Percentiles rank a stretch among this genome's conserved stretches.
These are phyloP conservation scores for Zymoseptoria pseudotritici DNA, from an alignment of 2,329 filamentous ascomycete genomes.

Conservation along the genomic window DNA sequence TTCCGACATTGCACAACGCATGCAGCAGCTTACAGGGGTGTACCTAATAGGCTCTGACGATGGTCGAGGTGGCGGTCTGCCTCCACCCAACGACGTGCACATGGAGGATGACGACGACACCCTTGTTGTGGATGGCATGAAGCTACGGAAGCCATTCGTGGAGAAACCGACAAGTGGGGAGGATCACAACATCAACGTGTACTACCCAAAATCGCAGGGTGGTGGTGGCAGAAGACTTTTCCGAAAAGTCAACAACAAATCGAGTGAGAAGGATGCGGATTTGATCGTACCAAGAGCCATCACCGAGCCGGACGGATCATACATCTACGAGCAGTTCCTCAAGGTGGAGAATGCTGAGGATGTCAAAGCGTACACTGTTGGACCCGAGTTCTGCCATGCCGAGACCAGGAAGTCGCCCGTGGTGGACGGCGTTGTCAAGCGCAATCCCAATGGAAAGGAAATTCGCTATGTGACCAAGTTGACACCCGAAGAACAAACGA, in stretches of 20 bases:
- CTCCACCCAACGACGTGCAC: slow-evolving; percentile 61
- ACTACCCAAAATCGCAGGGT: slow-evolving; percentile 79
- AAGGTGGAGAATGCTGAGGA: slow-evolving; percentile 95
- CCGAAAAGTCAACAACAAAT: slow-evolving; percentile 97
- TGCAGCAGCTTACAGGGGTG: slow-evolving; percentile 75
- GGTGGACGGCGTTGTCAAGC: slow-evolving; percentile 88
- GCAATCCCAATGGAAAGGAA: slow-evolving; percentile 96
- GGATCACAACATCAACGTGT: slow-evolving; percentile 98
- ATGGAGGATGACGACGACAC: slow-evolving; percentile 86
- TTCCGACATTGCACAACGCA: slow-evolving; percentile 68
- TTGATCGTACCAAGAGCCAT: slow-evolving; percentile 72
- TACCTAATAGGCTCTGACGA: slow-evolving; percentile 62
- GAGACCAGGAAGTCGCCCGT: slow-evolving; percentile 96
- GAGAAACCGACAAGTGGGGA: slow-evolving; percentile 98
- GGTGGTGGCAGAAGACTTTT: slow-evolving; percentile 89
- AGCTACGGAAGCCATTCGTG: slow-evolving; percentile 87
- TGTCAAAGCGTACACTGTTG: slow-evolving; percentile 97
- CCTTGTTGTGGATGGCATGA: slow-evolving; percentile 74
- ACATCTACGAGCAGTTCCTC: slow-evolving; percentile 96
- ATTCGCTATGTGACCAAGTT: slow-evolving; percentile 88
- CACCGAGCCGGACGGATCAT: slow-evolving; percentile 72
- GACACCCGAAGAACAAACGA: slow-evolving; percentile 69
- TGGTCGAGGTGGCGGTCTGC: slow-evolving; percentile 53
- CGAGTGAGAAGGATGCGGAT: slow-evolving; percentile 81
- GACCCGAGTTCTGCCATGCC: slow-evolving; percentile 85